A percentile compares a stretch with the other conserved stretches of the same genome.
Evolutionary conservation across 768 basidiomycete genomes (phyloP).

Genomic region (Serendipita indica): DNA sequence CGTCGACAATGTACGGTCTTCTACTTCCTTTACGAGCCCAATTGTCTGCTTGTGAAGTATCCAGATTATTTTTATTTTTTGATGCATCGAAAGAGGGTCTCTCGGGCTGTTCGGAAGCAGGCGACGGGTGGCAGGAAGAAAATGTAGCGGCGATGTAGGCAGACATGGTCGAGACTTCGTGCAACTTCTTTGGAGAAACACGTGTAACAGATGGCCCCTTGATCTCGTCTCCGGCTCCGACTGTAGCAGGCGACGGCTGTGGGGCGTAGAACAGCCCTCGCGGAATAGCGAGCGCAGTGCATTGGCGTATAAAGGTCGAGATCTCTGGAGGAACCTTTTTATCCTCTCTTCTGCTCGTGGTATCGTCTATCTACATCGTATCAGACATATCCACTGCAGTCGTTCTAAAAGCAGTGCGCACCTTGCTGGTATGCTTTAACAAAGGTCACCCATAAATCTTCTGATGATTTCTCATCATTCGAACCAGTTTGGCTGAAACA

Average conservation of each 20-base stretch:
- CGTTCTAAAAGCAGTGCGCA: not conserved
- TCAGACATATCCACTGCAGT: not conserved
- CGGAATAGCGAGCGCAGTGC: not conserved
- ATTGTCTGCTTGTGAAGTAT: too few relatives aligned
- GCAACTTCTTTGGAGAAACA: conserved; percentile 60
- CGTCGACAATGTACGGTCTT: conserved; percentile 34
- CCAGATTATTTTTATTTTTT: conserved; percentile 26
- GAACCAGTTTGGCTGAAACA: too few relatives aligned
- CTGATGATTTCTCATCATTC: not conserved
- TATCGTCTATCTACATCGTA: not conserved
- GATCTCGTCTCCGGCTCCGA: too few relatives aligned
- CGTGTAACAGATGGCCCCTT: too few relatives aligned
- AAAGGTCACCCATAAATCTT: not conserved
- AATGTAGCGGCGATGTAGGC: conserved; percentile 33
- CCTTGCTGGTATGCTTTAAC: not conserved
- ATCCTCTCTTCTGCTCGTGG: too few relatives aligned
- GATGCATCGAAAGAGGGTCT: conserved; percentile 16
- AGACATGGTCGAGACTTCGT: conserved; percentile 55
- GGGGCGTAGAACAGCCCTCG: not conserved
- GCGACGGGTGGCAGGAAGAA: not conserved
- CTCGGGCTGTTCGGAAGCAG: too few relatives aligned
- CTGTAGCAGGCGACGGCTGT: too few relatives aligned
- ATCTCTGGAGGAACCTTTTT: not conserved
- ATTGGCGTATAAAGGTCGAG: not conserved
- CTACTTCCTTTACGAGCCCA: not conserved